phyloP scores from a whole-genome alignment of 495 filamentous ascomycete species.

The Parmelia sp. region DNA sequence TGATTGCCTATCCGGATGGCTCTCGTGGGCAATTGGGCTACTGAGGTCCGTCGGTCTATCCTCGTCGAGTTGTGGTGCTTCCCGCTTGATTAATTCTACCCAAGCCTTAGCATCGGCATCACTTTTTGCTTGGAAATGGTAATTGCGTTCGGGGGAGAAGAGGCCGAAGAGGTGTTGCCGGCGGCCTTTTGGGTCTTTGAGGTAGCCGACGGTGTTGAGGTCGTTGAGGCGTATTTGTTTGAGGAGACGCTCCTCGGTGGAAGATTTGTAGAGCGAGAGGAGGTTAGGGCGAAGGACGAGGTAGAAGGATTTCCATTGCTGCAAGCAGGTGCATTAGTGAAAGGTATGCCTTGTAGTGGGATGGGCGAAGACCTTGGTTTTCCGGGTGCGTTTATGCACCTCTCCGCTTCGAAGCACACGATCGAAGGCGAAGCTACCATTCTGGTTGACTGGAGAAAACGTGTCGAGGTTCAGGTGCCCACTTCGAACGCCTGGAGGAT shows the following conservation, averaged over 20 bases:
- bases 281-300: slow-evolving; percentile 87
- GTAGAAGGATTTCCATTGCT: slow-evolving; percentile 76
- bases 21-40: slow-evolving; percentile 45
- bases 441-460: slow-evolving; percentile 81
- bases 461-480: slow-evolving; percentile 54
- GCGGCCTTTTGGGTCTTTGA: slow-evolving; percentile 80
- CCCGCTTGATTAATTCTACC: slow-evolving; percentile 72
- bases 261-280: slow-evolving; percentile 91
- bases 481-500: slow-evolving; percentile 31
- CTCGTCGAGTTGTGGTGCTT: slow-evolving; percentile 78
- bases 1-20: slow-evolving; percentile 24
- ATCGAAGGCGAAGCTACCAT: slow-evolving; percentile 93
- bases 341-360: neutral
- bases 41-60: slow-evolving; percentile 71
- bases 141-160: slow-evolving; percentile 89
- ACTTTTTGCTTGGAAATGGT: slow-evolving; percentile 71
- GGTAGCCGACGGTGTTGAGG: slow-evolving; percentile 78
- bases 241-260: slow-evolving; percentile 79
- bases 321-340: slow-evolving; percentile 31
- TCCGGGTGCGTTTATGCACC: slow-evolving; percentile 79
- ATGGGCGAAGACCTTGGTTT: slow-evolving; percentile 68
- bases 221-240: slow-evolving; percentile 84
- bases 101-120: slow-evolving; percentile 76
- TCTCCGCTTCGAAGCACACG: slow-evolving; percentile 82
- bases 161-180: slow-evolving; percentile 79